A percentile compares a stretch with the other conserved stretches of the same genome.
Conservation (phyloP, 2,329 filamentous ascomycete genomes). For the Alternaria dauci region DNA sequence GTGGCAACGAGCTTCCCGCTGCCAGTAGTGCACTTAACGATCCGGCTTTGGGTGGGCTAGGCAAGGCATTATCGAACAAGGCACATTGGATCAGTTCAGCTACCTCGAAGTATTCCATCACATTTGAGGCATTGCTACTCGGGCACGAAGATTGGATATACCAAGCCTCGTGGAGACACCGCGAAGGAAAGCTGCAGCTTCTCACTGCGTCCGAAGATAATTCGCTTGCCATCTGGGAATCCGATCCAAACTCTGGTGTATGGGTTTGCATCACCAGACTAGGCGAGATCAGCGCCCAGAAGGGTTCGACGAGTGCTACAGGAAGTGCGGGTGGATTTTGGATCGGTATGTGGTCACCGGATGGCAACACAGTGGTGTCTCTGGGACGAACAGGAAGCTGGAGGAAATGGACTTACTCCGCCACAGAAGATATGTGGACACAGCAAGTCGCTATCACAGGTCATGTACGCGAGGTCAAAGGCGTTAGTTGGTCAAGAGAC, state of each 20-base stretch:
- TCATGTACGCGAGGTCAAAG: constrained; percentile 82
- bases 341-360: constrained; percentile 90
- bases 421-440: constrained; percentile 72
- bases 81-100: constrained; percentile 74
- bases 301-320: constrained; percentile 94
- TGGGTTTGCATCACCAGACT: constrained; percentile 88
- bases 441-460: constrained; percentile 82
- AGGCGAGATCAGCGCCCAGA: constrained; percentile 92
- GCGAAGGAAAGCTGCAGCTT: constrained; percentile 69
- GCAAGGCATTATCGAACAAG: constrained; percentile 86
- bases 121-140: constrained; percentile 91
- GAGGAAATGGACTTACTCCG: constrained; percentile 79
- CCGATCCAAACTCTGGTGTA: constrained; percentile 82
- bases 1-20: constrained; percentile 70
- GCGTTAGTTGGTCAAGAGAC: constrained; percentile 81
- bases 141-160: constrained; percentile 99
- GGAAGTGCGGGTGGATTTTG: constrained; percentile 96
- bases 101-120: constrained; percentile 75
- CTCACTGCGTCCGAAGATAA: constrained; percentile 95
- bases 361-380: constrained; percentile 77
- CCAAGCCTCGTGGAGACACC: constrained; percentile 76
- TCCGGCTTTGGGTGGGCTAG: constrained; percentile 66
- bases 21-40: constrained; percentile 65
- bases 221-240: constrained; percentile 91
- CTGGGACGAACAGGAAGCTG: constrained; percentile 93